Base-by-base conservation (phyloP, 2,329 filamentous ascomycete genomes). In the Penicillium sumatraense region DNA sequence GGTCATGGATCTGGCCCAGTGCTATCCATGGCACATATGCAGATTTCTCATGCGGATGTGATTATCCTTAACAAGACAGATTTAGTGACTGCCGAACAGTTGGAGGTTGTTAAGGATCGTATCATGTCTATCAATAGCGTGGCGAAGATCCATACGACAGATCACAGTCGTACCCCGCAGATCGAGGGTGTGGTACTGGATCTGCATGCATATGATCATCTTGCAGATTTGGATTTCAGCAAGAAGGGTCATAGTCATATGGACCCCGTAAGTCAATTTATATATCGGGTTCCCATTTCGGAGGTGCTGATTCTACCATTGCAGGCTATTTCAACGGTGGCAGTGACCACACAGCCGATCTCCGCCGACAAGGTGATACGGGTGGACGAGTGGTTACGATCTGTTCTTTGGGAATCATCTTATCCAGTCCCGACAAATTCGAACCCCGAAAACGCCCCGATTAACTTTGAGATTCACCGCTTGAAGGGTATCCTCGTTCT, bases 31-130 rank as follows among this genome's bases (percentile, higher is more conserved):
- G 95, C 95, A 0, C 95, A 99, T 73, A 83, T 98, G 45, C 95
- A 99, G 68, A 96, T 99, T 57, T 97, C 92, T 1, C 93, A 99
- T 68, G 95, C 95, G 6, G 95, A 99, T 75, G 91, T 98, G 8
- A 84, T 99, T 41, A 86, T 99, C 35, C 85, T 99, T 64, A 99
- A 99, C 78, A 99, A 99, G 74, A 82, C 88, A 3, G 95, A 99
- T 69, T 80, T 97, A 3, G 92, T 98, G 3, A 85, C 82, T 5
- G 72, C 82, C 1, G 77, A 83, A 6, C 86, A 96, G 65, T 81
- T 98, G 1, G 75, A 84, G n/a, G 75, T 70, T 0, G 90, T 97
- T 7, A 83, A 81, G 59, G 80, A 84, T 14, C 84, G 95, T 42
- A 87, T 98, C 50, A 79, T 83, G 51, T 89, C 91, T 5, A 98